These are phyloP conservation scores for Ascomycota sp. DNA, from an alignment of 2,329 filamentous ascomycete species.

Conservation along the genomic window DNA sequence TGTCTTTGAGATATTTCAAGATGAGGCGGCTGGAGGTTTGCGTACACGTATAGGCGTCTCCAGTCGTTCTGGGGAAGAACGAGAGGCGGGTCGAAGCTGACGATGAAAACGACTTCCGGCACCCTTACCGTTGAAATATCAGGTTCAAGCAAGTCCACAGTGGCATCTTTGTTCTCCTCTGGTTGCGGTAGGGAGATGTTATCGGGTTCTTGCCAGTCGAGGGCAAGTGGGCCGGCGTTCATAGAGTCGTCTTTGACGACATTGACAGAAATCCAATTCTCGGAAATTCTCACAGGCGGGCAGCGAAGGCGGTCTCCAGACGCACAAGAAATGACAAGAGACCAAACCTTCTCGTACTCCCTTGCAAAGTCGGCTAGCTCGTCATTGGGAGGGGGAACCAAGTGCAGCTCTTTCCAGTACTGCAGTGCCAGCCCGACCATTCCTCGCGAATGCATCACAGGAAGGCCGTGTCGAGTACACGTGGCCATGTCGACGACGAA, in stretches of 20 bases:
- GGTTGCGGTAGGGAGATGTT: slow-evolving; percentile 34
- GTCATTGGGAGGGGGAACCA: slow-evolving; percentile 18
- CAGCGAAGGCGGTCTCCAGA: slow-evolving; percentile 21
- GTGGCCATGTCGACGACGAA: slow-evolving; percentile 36
- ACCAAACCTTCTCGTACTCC: slow-evolving; percentile 35
- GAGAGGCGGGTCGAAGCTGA: slow-evolving; percentile 54
- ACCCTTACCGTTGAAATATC: slow-evolving; percentile 27
- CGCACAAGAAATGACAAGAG: slow-evolving; percentile 45
- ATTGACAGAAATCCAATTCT: slow-evolving; percentile 50
- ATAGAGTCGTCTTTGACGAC: slow-evolving; percentile 36
- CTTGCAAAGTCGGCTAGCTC: slow-evolving; percentile 17
- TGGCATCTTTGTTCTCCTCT: slow-evolving; percentile 25
- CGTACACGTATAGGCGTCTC: slow-evolving; percentile 37
- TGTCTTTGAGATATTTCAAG: slow-evolving; percentile 11
- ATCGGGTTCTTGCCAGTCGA: slow-evolving; percentile 57
- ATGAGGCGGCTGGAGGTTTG: slow-evolving; percentile 23
- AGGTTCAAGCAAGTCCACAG: slow-evolving; percentile 31
- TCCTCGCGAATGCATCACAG: slow-evolving; percentile 47
- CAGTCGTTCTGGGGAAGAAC: slow-evolving; percentile 46
- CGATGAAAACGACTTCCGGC: slow-evolving; percentile 55
- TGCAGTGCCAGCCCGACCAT: slow-evolving; percentile 51
- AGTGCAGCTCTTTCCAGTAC: slow-evolving; percentile 52
- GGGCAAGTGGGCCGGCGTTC: slow-evolving; percentile 20
- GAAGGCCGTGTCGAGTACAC: slow-evolving; percentile 49
- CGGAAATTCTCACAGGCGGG: slow-evolving; percentile 48